Percentiles rank a stretch among this genome's conserved stretches.
phyloP scores from a whole-genome alignment of 2,329 filamentous ascomycete genomes.

The Fusarium agapanthi region DNA sequence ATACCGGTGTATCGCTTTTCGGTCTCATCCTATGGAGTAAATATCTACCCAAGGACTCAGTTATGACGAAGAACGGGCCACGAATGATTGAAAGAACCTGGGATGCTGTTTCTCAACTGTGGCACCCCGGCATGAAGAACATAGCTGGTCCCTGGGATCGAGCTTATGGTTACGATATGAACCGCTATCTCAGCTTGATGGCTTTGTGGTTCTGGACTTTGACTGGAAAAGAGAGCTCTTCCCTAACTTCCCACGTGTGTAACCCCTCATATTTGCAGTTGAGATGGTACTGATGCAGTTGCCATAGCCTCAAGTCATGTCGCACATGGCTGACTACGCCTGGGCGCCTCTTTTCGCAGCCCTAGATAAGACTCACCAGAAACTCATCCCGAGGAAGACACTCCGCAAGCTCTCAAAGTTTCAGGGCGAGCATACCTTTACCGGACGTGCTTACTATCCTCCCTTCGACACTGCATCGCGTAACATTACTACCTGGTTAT shows the following conservation, averaged over 20 bases:
- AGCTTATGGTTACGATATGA: conserved; percentile 71
- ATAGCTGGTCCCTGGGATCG: conserved; percentile 73
- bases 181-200: conserved; percentile 66
- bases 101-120: conserved; percentile 61
- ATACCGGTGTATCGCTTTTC: conserved; percentile 68
- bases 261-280: background rate
- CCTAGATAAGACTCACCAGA: conserved; percentile 58
- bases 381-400: conserved; percentile 54
- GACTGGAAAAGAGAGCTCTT: conserved; percentile 57
- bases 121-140: conserved; percentile 67
- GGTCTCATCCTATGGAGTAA: conserved; percentile 67
- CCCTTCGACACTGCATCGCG: conserved; percentile 65
- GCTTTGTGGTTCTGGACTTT: conserved; percentile 67
- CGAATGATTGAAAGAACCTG: conserved; percentile 63
- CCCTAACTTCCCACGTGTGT: conserved; percentile 20
- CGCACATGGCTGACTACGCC: conserved; percentile 67
- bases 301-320: conserved; percentile 59
- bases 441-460: conserved; percentile 63
- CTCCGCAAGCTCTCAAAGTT: conserved; percentile 56
- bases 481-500: conserved; percentile 68
- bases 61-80: conserved; percentile 61
- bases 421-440: conserved; percentile 61
- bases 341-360: conserved; percentile 66
- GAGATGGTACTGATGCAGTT: background rate
- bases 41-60: conserved; percentile 62